Evolutionary conservation across 1,284 basidiomycete genomes (phyloP).

Genomic region (Sporisorium exsertum): DNA sequence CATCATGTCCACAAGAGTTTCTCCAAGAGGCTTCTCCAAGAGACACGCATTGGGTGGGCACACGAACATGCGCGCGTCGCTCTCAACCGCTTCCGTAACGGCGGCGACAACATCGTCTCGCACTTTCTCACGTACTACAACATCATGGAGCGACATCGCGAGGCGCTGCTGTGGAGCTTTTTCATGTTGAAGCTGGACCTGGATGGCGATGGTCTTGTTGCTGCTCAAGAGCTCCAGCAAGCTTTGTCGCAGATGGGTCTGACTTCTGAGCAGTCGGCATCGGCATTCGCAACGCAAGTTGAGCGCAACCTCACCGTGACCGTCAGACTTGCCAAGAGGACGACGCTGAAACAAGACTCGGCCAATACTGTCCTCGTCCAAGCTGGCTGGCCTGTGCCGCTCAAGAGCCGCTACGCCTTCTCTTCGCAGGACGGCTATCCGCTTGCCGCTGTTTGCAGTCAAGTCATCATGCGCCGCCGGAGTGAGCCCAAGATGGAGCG

Average conservation of each 20-base stretch:
- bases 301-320: slow-evolving; percentile 16
- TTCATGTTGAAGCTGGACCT: slow-evolving; percentile 50
- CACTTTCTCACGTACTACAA: slow-evolving; percentile 51
- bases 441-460: slow-evolving; percentile 13
- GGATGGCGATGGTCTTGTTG: slow-evolving; percentile 31
- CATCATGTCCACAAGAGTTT: slow-evolving; percentile 48
- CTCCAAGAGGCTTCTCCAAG: slow-evolving; percentile 33
- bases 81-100: slow-evolving; percentile 41
- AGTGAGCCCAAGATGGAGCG: background rate
- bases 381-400: slow-evolving; percentile 41
- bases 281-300: background rate
- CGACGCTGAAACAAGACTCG: slow-evolving; percentile 13
- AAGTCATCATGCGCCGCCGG: slow-evolving; percentile 24
- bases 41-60: slow-evolving; percentile 46
- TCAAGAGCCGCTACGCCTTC: slow-evolving; percentile 36
- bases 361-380: slow-evolving; percentile 34
- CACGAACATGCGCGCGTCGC: slow-evolving; percentile 31
- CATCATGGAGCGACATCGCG: slow-evolving; percentile 57
- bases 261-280: slow-evolving; percentile 11
- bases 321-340: slow-evolving; percentile 27
- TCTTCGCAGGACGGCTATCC: slow-evolving; percentile 44
- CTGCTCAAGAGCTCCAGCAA: slow-evolving; percentile 5
- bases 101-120: slow-evolving; percentile 38
- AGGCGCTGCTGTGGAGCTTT: slow-evolving; percentile 62
- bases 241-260: slow-evolving; percentile 33